Evolutionary conservation across 2,329 filamentous ascomycete genomes (phyloP).

Genomic region (Thielaviopsis musarum): DNA sequence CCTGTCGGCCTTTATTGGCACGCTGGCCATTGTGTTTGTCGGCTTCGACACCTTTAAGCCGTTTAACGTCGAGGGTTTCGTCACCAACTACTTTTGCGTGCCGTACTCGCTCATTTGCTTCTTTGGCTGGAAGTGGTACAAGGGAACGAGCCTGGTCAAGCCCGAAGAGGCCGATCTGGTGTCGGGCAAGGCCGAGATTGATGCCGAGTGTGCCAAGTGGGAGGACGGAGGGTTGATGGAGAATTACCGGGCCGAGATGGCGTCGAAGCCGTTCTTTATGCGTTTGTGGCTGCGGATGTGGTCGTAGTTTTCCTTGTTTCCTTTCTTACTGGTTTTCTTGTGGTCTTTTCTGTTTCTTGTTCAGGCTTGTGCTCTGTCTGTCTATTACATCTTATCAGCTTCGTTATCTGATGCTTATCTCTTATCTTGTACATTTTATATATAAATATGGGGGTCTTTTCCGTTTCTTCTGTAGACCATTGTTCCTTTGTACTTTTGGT

Average conservation of each 20-base stretch:
- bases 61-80: constrained; percentile 22
- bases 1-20: constrained; percentile 26
- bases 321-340: not conserved
- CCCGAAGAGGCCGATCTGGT: constrained; percentile 43
- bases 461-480: not conserved
- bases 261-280: constrained; percentile 20
- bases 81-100: constrained; percentile 37
- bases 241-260: constrained; percentile 23
- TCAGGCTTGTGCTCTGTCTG: not conserved
- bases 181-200: constrained; percentile 47
- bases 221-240: constrained; percentile 30
- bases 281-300: constrained; percentile 25
- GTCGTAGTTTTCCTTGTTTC: constrained; percentile 15
- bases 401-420: not conserved
- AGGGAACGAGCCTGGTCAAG: constrained; percentile 39
- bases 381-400: too few relatives aligned
- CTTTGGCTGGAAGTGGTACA: constrained; percentile 47
- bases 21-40: constrained; percentile 35
- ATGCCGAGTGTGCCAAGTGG: constrained; percentile 32
- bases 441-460: not conserved
- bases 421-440: not conserved
- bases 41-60: constrained; percentile 39
- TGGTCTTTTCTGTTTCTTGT: not conserved
- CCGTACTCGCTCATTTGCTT: constrained; percentile 40
- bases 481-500: too few relatives aligned